Percentiles rank a stretch among this genome's conserved stretches.
These are phyloP conservation scores for Naganishia albida DNA, from an alignment of 1,284 basidiomycete species.

Conservation along the genomic window DNA sequence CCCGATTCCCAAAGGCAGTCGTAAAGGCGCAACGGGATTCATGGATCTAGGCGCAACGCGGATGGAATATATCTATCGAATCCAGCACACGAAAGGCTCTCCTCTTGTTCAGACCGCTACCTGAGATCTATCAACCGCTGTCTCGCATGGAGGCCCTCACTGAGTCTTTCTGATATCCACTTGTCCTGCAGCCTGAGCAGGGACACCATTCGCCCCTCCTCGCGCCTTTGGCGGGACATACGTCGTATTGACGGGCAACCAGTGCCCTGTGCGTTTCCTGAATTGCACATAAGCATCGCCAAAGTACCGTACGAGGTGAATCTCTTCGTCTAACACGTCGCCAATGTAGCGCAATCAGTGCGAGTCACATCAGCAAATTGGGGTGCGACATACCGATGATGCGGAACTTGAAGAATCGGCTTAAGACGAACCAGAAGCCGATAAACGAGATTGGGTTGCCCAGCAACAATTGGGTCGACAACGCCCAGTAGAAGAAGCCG, in stretches of 20 bases:
- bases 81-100: no score
- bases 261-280: conserved; percentile 66
- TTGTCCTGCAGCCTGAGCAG: not conserved
- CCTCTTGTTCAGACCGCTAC: no score
- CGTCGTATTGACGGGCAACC: conserved; percentile 59
- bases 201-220: not conserved
- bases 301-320: conserved; percentile 72
- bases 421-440: conserved; percentile 60
- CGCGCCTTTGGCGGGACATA: conserved; percentile 8
- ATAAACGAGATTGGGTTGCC: conserved; percentile 72
- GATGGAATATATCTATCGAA: no score
- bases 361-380: not conserved
- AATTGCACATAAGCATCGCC: conserved; percentile 75
- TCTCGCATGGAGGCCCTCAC: no score
- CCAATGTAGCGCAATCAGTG: not conserved
- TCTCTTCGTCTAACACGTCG: conserved; percentile 70
- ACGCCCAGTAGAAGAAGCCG: conserved; percentile 97
- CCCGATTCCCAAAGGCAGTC: no score
- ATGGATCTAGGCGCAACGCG: no score
- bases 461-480: conserved; percentile 90
- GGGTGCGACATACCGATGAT: conserved; percentile 65
- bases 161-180: not conserved
- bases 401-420: conserved; percentile 81
- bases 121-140: no score
- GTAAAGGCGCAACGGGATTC: no score